Conservation (phyloP, 148 eudicot genomes). For the Fagopyrum homotropicum region DNA sequence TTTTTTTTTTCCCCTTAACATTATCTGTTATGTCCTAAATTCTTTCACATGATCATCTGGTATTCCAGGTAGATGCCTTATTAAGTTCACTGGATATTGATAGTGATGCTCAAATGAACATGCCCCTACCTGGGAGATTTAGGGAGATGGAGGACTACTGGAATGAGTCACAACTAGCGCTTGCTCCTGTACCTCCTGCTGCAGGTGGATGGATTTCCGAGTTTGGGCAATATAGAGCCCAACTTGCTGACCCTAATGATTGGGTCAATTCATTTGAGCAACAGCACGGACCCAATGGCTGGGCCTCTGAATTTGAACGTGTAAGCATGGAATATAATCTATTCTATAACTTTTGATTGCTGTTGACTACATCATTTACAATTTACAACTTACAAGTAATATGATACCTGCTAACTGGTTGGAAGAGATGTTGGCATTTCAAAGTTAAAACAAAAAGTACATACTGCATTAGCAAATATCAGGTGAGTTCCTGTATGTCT, state of each 20-base stretch:
- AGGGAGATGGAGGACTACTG: constrained; percentile 83
- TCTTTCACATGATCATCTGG: background rate
- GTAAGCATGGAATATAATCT: constrained; percentile 35
- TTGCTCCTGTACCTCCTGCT: constrained; percentile 42
- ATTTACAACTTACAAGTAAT: background rate
- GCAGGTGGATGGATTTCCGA: constrained; percentile 83
- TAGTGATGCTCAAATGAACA: constrained; percentile 51
- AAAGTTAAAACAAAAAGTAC: background rate
- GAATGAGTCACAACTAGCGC: constrained; percentile 77
- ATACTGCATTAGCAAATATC: background rate
- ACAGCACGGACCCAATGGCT: constrained; percentile 77
- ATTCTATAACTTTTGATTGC: background rate
- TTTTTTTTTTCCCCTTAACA: too few species aligned
- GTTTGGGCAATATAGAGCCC: constrained; percentile 36
- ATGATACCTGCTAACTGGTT: background rate
- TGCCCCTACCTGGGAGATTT: constrained; percentile 70
- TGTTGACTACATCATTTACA: background rate
- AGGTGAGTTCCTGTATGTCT: background rate
- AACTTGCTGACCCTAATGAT: constrained; percentile 49
- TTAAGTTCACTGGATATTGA: constrained; percentile 85
- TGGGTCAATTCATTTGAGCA: constrained; percentile 83
- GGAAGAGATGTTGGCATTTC: background rate
- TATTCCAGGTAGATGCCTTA: constrained; percentile 68
- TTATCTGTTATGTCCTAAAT: background rate
- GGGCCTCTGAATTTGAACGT: constrained; percentile 97